Evolutionary conservation across 2,329 filamentous ascomycete species (phyloP).

Genomic region (Juglanconis oblonga): DNA sequence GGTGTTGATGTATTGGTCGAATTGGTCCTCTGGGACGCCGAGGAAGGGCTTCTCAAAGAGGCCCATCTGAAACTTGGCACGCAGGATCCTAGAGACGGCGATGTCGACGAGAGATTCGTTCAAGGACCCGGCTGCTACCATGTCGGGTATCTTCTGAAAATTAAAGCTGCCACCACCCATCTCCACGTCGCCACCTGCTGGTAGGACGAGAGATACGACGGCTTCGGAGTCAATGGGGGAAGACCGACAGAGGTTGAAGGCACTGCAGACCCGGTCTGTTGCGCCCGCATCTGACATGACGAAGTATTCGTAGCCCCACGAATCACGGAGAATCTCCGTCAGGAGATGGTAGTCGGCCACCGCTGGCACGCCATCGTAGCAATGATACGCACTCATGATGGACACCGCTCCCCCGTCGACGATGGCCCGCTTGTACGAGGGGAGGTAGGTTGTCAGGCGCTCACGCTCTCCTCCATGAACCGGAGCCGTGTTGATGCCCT

Average conservation of each 20-base stretch:
- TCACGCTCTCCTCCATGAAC: slow-evolving; percentile 52
- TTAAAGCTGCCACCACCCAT: slow-evolving; percentile 76
- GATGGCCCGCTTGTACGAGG: slow-evolving; percentile 66
- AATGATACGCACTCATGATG: slow-evolving; percentile 74
- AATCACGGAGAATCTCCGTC: slow-evolving; percentile 64
- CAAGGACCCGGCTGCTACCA: slow-evolving; percentile 61
- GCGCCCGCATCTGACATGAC: slow-evolving; percentile 64
- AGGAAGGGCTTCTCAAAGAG: slow-evolving; percentile 69
- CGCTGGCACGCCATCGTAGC: slow-evolving; percentile 69
- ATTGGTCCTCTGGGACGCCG: slow-evolving; percentile 53
- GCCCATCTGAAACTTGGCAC: slow-evolving; percentile 66
- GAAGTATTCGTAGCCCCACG: slow-evolving; percentile 73
- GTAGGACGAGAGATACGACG: slow-evolving; percentile 56
- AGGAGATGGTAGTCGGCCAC: slow-evolving; percentile 64
- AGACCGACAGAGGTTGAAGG: slow-evolving; percentile 62
- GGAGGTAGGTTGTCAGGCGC: slow-evolving; percentile 54
- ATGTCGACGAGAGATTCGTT: slow-evolving; percentile 58
- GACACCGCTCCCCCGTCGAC: slow-evolving; percentile 63
- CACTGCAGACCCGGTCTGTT: slow-evolving; percentile 63
- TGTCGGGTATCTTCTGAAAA: slow-evolving; percentile 62
- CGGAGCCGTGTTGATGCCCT: slow-evolving; percentile 66
- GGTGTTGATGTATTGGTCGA: slow-evolving; percentile 60
- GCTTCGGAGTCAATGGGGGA: slow-evolving; percentile 62
- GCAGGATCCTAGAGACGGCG: slow-evolving; percentile 63
- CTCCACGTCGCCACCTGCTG: slow-evolving; percentile 69